These are phyloP conservation scores for Pseudozyma sp. DNA, from an alignment of 1,284 basidiomycete genomes.

Conservation along the genomic window DNA sequence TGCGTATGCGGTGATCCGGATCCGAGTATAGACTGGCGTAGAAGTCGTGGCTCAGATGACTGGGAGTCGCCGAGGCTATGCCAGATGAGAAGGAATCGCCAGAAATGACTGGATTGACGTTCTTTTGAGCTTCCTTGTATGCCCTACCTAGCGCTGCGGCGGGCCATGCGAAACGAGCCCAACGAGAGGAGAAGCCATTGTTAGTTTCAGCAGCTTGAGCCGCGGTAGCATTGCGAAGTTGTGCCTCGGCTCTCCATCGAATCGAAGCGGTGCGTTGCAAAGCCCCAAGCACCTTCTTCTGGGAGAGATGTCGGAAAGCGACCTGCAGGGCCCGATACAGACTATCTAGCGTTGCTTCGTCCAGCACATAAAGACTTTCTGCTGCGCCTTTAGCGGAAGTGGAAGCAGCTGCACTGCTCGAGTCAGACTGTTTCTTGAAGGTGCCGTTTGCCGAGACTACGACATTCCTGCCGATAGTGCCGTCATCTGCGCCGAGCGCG, in stretches of 20 bases:
- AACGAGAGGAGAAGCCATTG: constrained; percentile 26
- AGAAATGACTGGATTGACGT: constrained; percentile 15
- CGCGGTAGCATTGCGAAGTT: constrained; percentile 46
- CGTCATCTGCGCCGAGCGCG: constrained; percentile 7
- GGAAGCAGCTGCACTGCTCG: background rate
- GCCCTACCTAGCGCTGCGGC: constrained; percentile 49
- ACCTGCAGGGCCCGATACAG: constrained; percentile 36
- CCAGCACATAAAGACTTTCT: constrained; percentile 22
- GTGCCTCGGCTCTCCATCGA: constrained; percentile 59
- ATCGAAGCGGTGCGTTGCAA: constrained; percentile 59
- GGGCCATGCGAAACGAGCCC: constrained; percentile 53
- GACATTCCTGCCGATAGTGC: constrained; percentile 24
- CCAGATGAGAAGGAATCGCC: constrained; percentile 12
- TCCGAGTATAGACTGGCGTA: constrained; percentile 22
- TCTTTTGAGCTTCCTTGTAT: constrained; percentile 47
- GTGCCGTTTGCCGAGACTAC: constrained; percentile 34
- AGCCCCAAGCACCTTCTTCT: constrained; percentile 42
- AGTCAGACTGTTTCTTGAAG: constrained; percentile 27
- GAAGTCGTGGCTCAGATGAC: constrained; percentile 18
- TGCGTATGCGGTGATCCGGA: constrained; percentile 48
- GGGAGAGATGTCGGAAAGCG: constrained; percentile 46
- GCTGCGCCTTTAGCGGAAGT: background rate
- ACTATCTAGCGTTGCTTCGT: constrained; percentile 39
- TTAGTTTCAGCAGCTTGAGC: constrained; percentile 34
- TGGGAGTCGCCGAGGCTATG: constrained; percentile 3